These are phyloP conservation scores for Penicillium hesseltinei DNA, from an alignment of 2,329 filamentous ascomycete genomes.

Conservation along the genomic window DNA sequence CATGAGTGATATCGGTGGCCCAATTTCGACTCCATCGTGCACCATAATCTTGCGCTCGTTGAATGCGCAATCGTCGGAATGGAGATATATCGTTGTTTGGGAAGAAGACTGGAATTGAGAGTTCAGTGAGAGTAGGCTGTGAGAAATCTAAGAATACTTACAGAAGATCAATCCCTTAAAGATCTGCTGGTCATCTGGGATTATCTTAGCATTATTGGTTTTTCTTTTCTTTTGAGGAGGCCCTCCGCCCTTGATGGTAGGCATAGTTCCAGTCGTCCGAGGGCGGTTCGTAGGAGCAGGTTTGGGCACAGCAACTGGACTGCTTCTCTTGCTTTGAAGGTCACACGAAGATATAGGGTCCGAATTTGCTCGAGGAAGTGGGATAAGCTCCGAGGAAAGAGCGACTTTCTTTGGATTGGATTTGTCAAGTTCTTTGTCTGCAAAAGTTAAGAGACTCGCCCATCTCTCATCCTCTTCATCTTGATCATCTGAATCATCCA, in stretches of 20 bases:
- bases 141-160: slow-evolving; percentile 24
- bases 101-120: slow-evolving; percentile 59
- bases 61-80: slow-evolving; percentile 67
- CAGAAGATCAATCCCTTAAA: slow-evolving; percentile 63
- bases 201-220: slow-evolving; percentile 43
- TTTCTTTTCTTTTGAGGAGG: slow-evolving; percentile 27
- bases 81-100: slow-evolving; percentile 74
- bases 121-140: slow-evolving; percentile 5
- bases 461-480: slow-evolving; percentile 26
- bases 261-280: slow-evolving; percentile 16
- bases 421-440: not conserved
- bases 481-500: slow-evolving; percentile 32
- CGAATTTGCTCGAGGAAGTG: slow-evolving; percentile 12
- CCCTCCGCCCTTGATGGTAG: slow-evolving; percentile 9
- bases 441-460: not conserved
- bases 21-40: slow-evolving; percentile 66
- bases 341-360: slow-evolving; percentile 8
- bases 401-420: not conserved
- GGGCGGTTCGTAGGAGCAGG: slow-evolving; percentile 12
- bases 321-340: not conserved
- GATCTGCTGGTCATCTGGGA: slow-evolving; percentile 56
- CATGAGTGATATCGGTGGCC: slow-evolving; percentile 63
- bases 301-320: not conserved
- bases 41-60: slow-evolving; percentile 71
- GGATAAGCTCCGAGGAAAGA: not conserved